These are phyloP conservation scores for Saccharomyces hybrid DNA, from an alignment of 1,139 yeast species.

Conservation along the genomic window DNA sequence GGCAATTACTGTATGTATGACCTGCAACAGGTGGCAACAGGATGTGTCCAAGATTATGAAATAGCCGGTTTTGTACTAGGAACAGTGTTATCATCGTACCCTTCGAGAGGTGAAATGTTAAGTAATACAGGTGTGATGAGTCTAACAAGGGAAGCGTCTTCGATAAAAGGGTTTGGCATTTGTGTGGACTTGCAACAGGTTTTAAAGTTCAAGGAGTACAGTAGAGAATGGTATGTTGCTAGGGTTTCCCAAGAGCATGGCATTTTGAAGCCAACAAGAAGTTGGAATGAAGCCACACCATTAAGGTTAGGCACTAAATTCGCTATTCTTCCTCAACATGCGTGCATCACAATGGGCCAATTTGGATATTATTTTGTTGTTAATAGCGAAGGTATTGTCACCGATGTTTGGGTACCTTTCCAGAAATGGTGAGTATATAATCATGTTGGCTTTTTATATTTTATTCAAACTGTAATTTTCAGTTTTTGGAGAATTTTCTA, in stretches of 20 bases:
- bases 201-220: conserved; percentile 2
- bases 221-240: conserved; percentile 45
- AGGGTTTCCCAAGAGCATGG: conserved; percentile 63
- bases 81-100: conserved; percentile 55
- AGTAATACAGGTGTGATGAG: conserved; percentile 70
- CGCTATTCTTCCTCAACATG: conserved; percentile 59
- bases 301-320: conserved; percentile 46
- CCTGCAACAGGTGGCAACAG: conserved; percentile 66
- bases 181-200: conserved; percentile 19
- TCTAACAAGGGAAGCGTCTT: conserved; percentile 54
- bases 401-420: conserved; percentile 67
- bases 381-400: conserved; percentile 43
- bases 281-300: conserved; percentile 24
- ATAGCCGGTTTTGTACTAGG: conserved; percentile 56
- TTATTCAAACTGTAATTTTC: not conserved
- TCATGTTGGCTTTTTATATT: not conserved
- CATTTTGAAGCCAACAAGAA: conserved; percentile 38
- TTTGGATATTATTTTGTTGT: conserved; percentile 53
- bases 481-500: not conserved
- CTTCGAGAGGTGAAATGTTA: conserved; percentile 51
- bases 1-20: conserved; percentile 73
- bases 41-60: conserved; percentile 41
- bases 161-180: conserved; percentile 43
- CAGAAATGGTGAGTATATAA: conserved; percentile 42
- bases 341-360: conserved; percentile 64